These are phyloP conservation scores for Euphorbia pulcherrima DNA, from an alignment of 345 rosid species.

Conservation along the genomic window DNA sequence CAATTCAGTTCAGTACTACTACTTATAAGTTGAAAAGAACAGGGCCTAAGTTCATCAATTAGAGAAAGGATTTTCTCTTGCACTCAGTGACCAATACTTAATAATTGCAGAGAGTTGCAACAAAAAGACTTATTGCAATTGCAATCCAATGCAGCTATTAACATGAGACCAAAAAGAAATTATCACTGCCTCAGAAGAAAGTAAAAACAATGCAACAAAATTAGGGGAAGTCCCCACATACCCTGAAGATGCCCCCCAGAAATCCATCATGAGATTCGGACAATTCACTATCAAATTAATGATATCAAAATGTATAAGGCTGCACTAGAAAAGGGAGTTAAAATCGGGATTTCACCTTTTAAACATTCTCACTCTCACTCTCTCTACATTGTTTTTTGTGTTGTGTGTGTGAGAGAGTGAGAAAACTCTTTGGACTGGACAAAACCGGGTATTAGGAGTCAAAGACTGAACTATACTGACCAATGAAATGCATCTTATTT, in stretches of 20 bases:
- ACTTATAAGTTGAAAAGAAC: no score
- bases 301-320: slow-evolving; percentile 10
- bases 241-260: slow-evolving; percentile 8
- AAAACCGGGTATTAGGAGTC: slow-evolving; percentile 7
- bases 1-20: no score
- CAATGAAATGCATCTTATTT: neutral
- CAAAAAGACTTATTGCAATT: neutral
- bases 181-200: neutral
- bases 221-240: neutral
- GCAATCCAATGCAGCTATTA: neutral
- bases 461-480: neutral
- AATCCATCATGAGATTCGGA: slow-evolving; percentile 20
- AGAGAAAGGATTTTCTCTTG: no score
- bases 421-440: slow-evolving; percentile 8
- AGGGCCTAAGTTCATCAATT: no score
- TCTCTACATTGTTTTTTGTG: neutral
- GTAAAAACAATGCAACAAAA: neutral
- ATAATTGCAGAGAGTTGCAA: no score
- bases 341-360: slow-evolving; percentile 2
- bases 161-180: neutral
- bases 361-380: slow-evolving; percentile 1
- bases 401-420: neutral
- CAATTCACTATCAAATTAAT: slow-evolving; percentile 18
- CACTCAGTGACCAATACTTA: no score
- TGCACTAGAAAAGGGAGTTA: slow-evolving; percentile 4